phyloP scores from a whole-genome alignment of 2,329 filamentous ascomycete genomes.

The Orbilia ellipsospora region DNA sequence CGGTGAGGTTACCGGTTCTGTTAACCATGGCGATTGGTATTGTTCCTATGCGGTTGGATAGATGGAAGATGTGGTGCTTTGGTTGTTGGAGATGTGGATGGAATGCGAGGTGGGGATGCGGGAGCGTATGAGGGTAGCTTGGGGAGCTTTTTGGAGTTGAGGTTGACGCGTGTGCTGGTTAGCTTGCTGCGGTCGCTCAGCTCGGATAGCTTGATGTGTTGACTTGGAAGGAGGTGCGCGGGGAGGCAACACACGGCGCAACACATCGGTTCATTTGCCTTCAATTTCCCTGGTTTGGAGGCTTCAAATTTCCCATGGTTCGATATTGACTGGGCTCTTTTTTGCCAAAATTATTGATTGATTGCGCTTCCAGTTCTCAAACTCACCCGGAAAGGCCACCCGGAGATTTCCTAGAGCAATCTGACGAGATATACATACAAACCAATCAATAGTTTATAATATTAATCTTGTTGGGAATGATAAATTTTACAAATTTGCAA shows the following conservation, averaged over 20 bases:
- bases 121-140: slow-evolving; percentile 19
- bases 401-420: no score
- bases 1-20: slow-evolving; percentile 71
- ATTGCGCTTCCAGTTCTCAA: no score
- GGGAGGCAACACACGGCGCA: not conserved
- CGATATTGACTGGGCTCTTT: no score
- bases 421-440: no score
- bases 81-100: slow-evolving; percentile 15
- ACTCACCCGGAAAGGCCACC: no score
- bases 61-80: slow-evolving; percentile 9
- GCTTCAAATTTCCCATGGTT: no score
- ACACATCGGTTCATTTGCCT: not conserved
- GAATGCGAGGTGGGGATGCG: slow-evolving; percentile 26
- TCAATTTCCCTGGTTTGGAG: no score
- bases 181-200: not conserved
- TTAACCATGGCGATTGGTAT: slow-evolving; percentile 61
- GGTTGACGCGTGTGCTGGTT: slow-evolving; percentile 47
- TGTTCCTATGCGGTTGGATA: slow-evolving; percentile 9
- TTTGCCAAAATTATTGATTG: no score
- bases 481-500: no score
- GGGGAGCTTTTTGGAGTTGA: slow-evolving; percentile 39
- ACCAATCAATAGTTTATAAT: no score
- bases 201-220: not conserved
- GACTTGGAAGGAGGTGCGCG: not conserved
- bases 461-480: no score